Base-by-base conservation (phyloP, 176 grass and related monocot genomes). In the Hsuehochloa calcarea region DNA sequence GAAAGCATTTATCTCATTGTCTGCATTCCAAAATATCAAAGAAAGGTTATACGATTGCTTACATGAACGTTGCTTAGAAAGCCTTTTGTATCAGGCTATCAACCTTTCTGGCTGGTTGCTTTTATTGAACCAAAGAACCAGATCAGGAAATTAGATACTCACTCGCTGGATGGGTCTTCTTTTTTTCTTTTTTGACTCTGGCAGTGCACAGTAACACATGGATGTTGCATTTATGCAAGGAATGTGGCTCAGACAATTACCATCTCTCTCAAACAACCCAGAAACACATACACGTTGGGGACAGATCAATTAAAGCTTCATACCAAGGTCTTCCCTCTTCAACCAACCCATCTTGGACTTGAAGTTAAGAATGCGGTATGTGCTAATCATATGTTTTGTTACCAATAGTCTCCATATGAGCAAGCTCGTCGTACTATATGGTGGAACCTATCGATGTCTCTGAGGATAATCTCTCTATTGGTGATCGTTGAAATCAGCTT, bases 401-500 rank as follows among this genome's bases (percentile, higher is more conserved):
- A 95, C 93, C 93, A 95, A 40, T 95, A 95, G 74, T 92, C 93
- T 14, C 88, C 71, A 88, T 90, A 92, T 23, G 90, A 90, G 67
- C 90, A 95, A 76, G 88, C 66, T 60, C 90, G 90, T 84, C 66
- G 41, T 67, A 74, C 90, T 81, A 95, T 92, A 87, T 92, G 83
- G 52, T 92, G 93, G 78, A 90, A 90, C 70, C 88, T 95, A 52
- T 95, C 90, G 64, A 84, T 81, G 59, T 92, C 90, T 85, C 86
- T 95, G 68, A 95, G 88, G 66, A 92, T 82, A 70, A 95, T 92
- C 83, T 95, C 93, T 39, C 90, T 79, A 51, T 51, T 46, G 64
- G 86, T 86, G 72, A 88, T 87, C 10, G 50, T 84, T 11, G 93
- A 95, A 69, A 95, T 92, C 41, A 95, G 79, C 65, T 92, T 90